phyloP scores from a whole-genome alignment of 2,329 filamentous ascomycete genomes.

The Immersiporthe knoxdaviesiana region DNA sequence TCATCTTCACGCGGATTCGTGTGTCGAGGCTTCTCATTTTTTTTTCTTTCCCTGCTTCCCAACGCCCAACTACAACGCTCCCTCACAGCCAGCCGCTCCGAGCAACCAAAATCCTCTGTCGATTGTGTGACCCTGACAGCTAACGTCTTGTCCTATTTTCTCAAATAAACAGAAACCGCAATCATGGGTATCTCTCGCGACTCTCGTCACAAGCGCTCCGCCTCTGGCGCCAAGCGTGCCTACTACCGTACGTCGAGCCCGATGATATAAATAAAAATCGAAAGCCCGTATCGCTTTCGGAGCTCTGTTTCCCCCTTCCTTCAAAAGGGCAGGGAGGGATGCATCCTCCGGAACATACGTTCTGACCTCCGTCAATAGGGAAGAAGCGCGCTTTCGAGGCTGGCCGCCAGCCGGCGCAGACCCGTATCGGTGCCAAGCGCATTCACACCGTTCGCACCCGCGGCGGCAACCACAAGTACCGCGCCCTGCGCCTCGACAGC shows the following conservation, averaged over 20 bases:
- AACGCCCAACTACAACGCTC: neutral
- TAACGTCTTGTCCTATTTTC: constrained; percentile 34
- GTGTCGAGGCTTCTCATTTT: neutral
- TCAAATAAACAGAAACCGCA: constrained; percentile 63
- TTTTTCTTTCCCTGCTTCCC: neutral
- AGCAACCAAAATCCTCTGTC: neutral
- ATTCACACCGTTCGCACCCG: constrained; percentile 48
- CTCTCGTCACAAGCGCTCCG: constrained; percentile 99
- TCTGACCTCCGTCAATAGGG: constrained; percentile 76
- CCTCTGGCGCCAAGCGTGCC: constrained; percentile 96
- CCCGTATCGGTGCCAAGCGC: constrained; percentile 80
- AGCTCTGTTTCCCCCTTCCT: constrained; percentile 20
- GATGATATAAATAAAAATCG: constrained; percentile 53
- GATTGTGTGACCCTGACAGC: constrained; percentile 19
- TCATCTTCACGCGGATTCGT: neutral
- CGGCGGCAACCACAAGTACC: constrained; percentile 98
- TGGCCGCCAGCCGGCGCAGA: constrained; percentile 98
- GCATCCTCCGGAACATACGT: constrained; percentile 57
- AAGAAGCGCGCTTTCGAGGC: constrained; percentile 99
- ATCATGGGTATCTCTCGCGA: constrained; percentile 99
- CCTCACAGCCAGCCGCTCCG: neutral
- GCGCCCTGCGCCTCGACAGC: constrained; percentile 95
- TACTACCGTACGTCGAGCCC: constrained; percentile 76
- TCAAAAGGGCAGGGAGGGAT: neutral
- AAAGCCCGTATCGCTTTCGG: constrained; percentile 66